A percentile compares a stretch with the other conserved stretches of the same genome.
Evolutionary conservation across 2,329 filamentous ascomycete species (phyloP).

Genomic region (Lecanicillium sp.): DNA sequence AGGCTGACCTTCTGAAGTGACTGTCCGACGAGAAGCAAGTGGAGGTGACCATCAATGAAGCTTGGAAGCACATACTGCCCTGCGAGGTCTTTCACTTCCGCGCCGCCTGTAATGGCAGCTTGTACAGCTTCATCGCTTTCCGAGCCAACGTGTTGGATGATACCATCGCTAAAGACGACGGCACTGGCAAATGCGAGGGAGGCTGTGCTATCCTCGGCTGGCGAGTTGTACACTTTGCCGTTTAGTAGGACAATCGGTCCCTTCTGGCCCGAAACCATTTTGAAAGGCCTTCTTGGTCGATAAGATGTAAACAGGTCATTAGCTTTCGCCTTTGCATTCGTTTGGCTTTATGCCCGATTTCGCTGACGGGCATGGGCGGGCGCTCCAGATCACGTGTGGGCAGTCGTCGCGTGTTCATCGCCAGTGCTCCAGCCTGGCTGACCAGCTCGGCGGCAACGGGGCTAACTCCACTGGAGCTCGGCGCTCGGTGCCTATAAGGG

Average conservation of each 20-base stretch:
- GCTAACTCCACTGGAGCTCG: too few relatives aligned
- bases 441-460: too few relatives aligned
- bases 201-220: conserved; percentile 4
- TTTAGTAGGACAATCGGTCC: conserved; percentile 12
- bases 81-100: conserved; percentile 17
- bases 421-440: too few relatives aligned
- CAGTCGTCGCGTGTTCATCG: too few relatives aligned
- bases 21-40: conserved; percentile 46
- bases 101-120: conserved; percentile 16
- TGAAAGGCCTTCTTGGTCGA: too few relatives aligned
- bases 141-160: conserved; percentile 26
- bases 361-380: conserved; percentile 3
- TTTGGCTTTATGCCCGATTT: too few relatives aligned
- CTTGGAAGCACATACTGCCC: conserved; percentile 39
- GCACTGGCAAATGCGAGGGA: conserved; percentile 21
- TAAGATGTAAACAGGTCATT: too few relatives aligned
- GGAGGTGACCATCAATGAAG: conserved; percentile 52
- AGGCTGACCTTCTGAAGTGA: conserved; percentile 43
- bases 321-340: too few relatives aligned
- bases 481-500: too few relatives aligned
- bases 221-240: conserved; percentile 14
- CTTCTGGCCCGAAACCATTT: neutral
- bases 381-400: conserved; percentile 7
- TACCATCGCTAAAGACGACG: conserved; percentile 26
- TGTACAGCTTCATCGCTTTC: conserved; percentile 15